Evolutionary conservation across 495 filamentous ascomycete genomes (phyloP), one percentile per base, ranked within the genome.

Genomic region (Patellaria atrata): DNA sequence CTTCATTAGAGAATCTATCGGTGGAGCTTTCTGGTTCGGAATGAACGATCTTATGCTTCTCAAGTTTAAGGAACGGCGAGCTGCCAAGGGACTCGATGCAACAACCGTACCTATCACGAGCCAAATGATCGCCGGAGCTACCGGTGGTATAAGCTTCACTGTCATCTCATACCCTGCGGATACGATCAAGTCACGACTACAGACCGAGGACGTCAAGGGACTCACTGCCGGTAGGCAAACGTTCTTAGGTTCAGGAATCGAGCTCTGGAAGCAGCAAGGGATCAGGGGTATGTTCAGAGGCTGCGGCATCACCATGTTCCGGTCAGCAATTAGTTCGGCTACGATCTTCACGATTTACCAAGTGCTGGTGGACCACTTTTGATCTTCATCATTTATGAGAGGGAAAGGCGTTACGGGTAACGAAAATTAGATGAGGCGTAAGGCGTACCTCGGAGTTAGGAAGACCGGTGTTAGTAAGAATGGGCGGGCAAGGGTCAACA

Each of bases 131-230:
- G 81, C 83, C 10, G 85, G 85, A n/a, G 85, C 85, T n/a, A 65
- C 74, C 10, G 85, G 87, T 13, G 89, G 89, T 27, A 80, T 96
- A 61, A 73, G 70, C 35, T 97, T 96, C 53, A 97, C 96, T 48
- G 94, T 96, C 48, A 53, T 93, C 18, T 93, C 93, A 63, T 97
- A 86, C 56, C 89, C 89, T 0, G 89, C 91, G 25, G 89, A 97
- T 52, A 94, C 89, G 1, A 77, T 97, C 61, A 97, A 97, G 55
- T 85, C 77, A 7, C 71, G 87, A 5, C 91, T 99, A 76, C 89
- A 99, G 56, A 96, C 91, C 0, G 71, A 79, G 29, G 77, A 83
- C 20, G 64, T 87, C 32, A 63, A 63, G 10, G 40, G 34, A 4
- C 15, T 45, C 5, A 33, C 46, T 15, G 45, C 52, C 17, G 55